A percentile compares a stretch with the other conserved stretches of the same genome.
phyloP scores from a whole-genome alignment of 768 basidiomycete species.

The Naematelia aurantialba region DNA sequence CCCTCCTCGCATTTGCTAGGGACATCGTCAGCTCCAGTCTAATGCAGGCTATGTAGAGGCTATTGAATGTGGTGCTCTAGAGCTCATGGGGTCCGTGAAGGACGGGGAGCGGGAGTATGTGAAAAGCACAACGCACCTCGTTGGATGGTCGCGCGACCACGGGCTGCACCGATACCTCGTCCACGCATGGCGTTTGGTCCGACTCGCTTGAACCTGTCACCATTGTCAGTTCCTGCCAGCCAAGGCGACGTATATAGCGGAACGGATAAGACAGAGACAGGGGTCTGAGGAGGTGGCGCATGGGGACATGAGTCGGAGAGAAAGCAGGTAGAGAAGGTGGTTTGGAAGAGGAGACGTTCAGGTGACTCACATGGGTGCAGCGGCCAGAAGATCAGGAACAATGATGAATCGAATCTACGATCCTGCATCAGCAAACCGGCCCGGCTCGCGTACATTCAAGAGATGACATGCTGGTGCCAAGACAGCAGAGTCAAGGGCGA shows the following conservation, averaged over 20 bases:
- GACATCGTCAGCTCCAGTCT: slow-evolving; percentile 6
- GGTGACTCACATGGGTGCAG: slow-evolving; percentile 88
- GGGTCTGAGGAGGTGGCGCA: neutral
- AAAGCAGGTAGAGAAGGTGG: neutral
- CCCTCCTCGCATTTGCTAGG: slow-evolving; percentile 42
- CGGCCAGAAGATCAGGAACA: slow-evolving; percentile 98
- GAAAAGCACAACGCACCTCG: slow-evolving; percentile 65
- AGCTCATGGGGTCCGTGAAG: no score
- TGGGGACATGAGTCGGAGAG: neutral
- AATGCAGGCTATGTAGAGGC: neutral
- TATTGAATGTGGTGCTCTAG: no score
- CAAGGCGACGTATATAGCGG: neutral
- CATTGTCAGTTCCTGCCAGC: slow-evolving; percentile 12
- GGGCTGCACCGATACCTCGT: slow-evolving; percentile 96
- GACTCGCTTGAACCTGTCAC: slow-evolving; percentile 99
- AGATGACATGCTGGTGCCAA: neutral
- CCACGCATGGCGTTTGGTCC: slow-evolving; percentile 98
- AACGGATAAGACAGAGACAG: neutral
- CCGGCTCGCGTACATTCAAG: no score
- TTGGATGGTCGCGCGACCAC: slow-evolving; percentile 98
- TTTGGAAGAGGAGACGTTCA: neutral
- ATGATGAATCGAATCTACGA: slow-evolving; percentile 76
- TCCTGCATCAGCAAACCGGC: no score
- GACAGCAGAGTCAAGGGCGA: neutral
- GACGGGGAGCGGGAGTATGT: no score